A percentile compares a stretch with the other conserved stretches of the same genome.
Conservation (phyloP, 495 filamentous ascomycete genomes). For the Penicillium goetzii region DNA sequence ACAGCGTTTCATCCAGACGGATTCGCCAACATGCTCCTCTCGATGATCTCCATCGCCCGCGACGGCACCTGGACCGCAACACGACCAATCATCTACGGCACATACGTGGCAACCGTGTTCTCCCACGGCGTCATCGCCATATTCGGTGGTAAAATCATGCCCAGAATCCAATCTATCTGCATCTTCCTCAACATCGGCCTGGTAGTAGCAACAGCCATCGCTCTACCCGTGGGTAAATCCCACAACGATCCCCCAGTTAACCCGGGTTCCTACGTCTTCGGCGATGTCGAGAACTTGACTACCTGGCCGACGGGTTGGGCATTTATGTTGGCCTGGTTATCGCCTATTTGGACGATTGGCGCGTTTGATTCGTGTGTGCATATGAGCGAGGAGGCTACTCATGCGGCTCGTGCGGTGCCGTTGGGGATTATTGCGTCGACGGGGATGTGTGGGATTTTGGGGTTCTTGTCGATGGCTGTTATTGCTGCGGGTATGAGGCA, state of each 20-base stretch:
- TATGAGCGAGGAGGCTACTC: conserved; percentile 67
- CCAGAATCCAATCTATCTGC: conserved; percentile 65
- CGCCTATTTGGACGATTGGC: conserved; percentile 70
- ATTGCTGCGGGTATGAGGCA: conserved; percentile 47
- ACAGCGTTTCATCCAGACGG: conserved; percentile 39
- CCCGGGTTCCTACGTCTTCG: conserved; percentile 44
- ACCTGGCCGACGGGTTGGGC: conserved; percentile 65
- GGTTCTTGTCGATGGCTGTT: conserved; percentile 57
- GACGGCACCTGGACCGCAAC: conserved; percentile 67
- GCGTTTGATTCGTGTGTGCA: conserved; percentile 59
- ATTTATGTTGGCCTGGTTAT: conserved; percentile 68
- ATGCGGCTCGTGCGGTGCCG: conserved; percentile 65
- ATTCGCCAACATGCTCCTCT: conserved; percentile 56
- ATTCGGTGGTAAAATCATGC: conserved; percentile 62
- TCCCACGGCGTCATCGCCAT: conserved; percentile 62
- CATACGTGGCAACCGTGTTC: conserved; percentile 62
- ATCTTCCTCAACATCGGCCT: conserved; percentile 66
- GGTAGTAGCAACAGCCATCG: conserved; percentile 66
- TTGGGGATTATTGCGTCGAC: conserved; percentile 58
- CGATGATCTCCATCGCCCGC: conserved; percentile 61
- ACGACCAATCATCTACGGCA: conserved; percentile 62
- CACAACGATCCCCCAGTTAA: conserved; percentile 39
- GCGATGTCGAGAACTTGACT: conserved; percentile 55
- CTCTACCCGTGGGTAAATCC: conserved; percentile 61
- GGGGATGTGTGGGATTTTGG: conserved; percentile 51